These are phyloP conservation scores for Fraxinus latifolia DNA, from an alignment of 305 asterid species.

Conservation along the genomic window DNA sequence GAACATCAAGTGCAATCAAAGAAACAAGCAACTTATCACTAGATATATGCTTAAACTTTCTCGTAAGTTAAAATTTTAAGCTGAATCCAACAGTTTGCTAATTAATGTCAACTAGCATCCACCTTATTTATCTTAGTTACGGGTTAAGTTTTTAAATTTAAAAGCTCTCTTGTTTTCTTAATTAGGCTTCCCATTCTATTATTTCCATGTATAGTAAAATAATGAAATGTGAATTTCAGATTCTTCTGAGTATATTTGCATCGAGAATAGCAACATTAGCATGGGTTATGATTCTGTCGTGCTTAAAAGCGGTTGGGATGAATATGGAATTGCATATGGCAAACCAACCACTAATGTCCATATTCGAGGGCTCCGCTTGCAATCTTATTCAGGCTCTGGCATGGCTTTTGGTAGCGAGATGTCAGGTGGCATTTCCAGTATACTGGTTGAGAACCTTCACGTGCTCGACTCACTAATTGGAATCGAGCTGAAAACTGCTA, in stretches of 20 bases:
- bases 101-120: neutral
- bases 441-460: slow-evolving; percentile 53
- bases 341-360: slow-evolving; percentile 63
- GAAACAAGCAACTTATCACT: neutral
- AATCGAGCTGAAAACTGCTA: slow-evolving; percentile 63
- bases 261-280: slow-evolving; percentile 87
- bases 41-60: neutral
- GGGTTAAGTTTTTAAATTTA: neutral
- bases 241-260: slow-evolving; percentile 78
- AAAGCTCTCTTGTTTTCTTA: neutral
- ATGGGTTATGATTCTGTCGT: slow-evolving; percentile 68
- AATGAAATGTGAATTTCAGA: slow-evolving; percentile 43
- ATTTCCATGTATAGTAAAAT: neutral
- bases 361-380: slow-evolving; percentile 45
- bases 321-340: slow-evolving; percentile 71
- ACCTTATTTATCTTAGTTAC: neutral
- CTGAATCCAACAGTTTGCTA: neutral
- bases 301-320: slow-evolving; percentile 99
- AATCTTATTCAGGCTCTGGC: slow-evolving; percentile 62
- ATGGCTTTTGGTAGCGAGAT: slow-evolving; percentile 89
- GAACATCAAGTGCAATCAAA: neutral
- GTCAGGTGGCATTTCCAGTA: slow-evolving; percentile 87
- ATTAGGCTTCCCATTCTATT: neutral
- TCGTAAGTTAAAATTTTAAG: neutral
- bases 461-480: slow-evolving; percentile 56